Conservation (phyloP, 2,329 filamentous ascomycete species). For the Nemania sp. region DNA sequence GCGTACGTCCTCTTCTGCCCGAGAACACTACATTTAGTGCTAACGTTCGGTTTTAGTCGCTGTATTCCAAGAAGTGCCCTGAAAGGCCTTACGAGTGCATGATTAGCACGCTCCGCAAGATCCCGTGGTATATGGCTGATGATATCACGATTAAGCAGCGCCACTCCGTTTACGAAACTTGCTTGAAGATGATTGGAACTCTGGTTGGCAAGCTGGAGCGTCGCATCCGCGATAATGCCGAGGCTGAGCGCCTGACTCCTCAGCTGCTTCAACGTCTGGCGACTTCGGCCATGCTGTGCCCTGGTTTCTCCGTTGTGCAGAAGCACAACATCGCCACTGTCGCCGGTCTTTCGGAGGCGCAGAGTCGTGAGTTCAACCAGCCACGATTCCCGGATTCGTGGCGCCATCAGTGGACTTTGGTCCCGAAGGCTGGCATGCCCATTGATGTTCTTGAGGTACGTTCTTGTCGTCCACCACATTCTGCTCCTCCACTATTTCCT, state of each 20-base stretch:
- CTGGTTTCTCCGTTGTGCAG: constrained; percentile 64
- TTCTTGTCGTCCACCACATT: constrained; percentile 4
- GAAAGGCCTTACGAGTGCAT: constrained; percentile 69
- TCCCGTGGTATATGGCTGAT: constrained; percentile 64
- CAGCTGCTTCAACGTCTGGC: constrained; percentile 60
- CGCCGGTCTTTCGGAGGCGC: constrained; percentile 44
- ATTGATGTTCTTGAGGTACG: constrained; percentile 61
- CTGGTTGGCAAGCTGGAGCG: constrained; percentile 50
- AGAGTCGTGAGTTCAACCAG: constrained; percentile 49
- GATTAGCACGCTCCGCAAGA: constrained; percentile 65
- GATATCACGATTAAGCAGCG: constrained; percentile 63
- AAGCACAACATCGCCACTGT: constrained; percentile 61
- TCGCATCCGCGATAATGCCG: constrained; percentile 27
- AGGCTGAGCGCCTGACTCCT: constrained; percentile 50
- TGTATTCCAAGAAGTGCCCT: constrained; percentile 63
- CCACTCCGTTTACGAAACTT: constrained; percentile 55
- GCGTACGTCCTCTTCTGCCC: constrained; percentile 52
- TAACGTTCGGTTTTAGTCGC: constrained; percentile 49
- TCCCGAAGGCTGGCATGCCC: constrained; percentile 53
- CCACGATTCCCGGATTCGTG: constrained; percentile 55
- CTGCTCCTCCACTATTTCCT: not conserved
- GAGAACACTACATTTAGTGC: not conserved
- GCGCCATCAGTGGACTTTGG: constrained; percentile 57
- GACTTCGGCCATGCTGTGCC: constrained; percentile 58
- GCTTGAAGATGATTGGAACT: constrained; percentile 52